Percentiles rank a stretch among this genome's conserved stretches.
These are phyloP conservation scores for Triangularia setosa DNA, from an alignment of 2,329 filamentous ascomycete species.

Conservation along the genomic window DNA sequence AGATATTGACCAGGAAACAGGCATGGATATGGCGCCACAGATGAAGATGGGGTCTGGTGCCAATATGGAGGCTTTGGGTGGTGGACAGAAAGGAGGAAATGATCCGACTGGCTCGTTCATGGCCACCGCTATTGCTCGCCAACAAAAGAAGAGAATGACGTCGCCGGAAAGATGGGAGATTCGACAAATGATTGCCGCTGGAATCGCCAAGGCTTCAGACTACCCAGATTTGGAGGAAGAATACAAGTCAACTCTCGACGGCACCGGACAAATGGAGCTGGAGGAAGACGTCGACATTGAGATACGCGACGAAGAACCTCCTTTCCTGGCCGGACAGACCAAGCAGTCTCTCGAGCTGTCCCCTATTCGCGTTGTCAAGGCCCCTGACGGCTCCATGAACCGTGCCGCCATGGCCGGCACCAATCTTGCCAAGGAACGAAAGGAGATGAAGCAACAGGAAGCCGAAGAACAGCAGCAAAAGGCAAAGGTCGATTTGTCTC, in stretches of 20 bases:
- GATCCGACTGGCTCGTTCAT: slow-evolving; percentile 56
- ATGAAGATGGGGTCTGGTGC: slow-evolving; percentile 80
- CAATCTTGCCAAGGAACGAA: slow-evolving; percentile 79
- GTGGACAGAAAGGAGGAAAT: slow-evolving; percentile 51
- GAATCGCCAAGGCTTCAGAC: slow-evolving; percentile 86
- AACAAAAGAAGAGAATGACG: slow-evolving; percentile 85
- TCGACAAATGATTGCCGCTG: slow-evolving; percentile 90
- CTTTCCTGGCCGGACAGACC: slow-evolving; percentile 91
- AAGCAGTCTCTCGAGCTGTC: slow-evolving; percentile 94
- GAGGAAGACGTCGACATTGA: slow-evolving; percentile 98
- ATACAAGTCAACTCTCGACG: slow-evolving; percentile 80
- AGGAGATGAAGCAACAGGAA: slow-evolving; percentile 85
- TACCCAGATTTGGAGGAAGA: slow-evolving; percentile 95
- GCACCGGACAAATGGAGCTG: slow-evolving; percentile 82
- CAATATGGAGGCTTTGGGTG: slow-evolving; percentile 72
- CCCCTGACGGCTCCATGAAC: slow-evolving; percentile 96
- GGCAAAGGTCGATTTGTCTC: slow-evolving; percentile 76
- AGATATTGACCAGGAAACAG: slow-evolving; percentile 87
- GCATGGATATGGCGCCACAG: slow-evolving; percentile 76
- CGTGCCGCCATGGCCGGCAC: slow-evolving; percentile 93
- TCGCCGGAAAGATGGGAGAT: slow-evolving; percentile 98
- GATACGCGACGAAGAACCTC: slow-evolving; percentile 91
- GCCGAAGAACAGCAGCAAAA: slow-evolving; percentile 74
- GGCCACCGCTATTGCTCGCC: slow-evolving; percentile 50
- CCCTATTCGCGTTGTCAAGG: slow-evolving; percentile 93